These are phyloP conservation scores for Chytriomyces confervae DNA, from an alignment of 192 early-diverging fungal genomes.

Conservation along the genomic window DNA sequence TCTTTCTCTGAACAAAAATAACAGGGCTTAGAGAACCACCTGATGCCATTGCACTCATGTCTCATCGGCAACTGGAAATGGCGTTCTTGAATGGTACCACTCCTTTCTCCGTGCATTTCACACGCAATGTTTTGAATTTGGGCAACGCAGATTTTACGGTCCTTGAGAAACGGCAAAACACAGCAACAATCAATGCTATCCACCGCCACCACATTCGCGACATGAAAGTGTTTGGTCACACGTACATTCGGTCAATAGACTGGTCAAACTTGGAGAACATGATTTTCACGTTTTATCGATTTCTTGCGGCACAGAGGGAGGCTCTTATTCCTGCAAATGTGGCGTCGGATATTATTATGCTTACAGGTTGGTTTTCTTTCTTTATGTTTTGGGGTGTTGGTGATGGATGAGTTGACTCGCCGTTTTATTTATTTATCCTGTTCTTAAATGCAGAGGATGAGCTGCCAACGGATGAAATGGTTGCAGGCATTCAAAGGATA, in stretches of 20 bases:
- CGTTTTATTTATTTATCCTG: not conserved
- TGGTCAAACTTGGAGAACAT: not conserved
- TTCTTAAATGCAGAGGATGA: not conserved
- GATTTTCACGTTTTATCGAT: conserved; percentile 1
- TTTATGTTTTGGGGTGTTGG: no score
- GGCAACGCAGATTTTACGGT: not conserved
- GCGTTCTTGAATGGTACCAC: no score
- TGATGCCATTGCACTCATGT: no score
- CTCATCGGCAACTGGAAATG: no score
- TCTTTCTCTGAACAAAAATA: no score
- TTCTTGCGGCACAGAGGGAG: not conserved
- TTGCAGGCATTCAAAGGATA: not conserved
- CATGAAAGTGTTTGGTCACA: not conserved
- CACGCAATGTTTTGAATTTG: no score
- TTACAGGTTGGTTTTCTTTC: no score
- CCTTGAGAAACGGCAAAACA: not conserved
- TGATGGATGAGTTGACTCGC: no score
- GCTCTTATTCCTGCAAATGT: not conserved
- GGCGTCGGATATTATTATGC: not conserved
- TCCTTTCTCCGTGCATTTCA: no score
- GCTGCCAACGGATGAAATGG: not conserved
- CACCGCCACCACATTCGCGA: not conserved
- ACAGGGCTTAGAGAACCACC: no score
- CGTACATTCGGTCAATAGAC: not conserved
- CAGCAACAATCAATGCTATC: not conserved